Conservation (phyloP, 2,329 filamentous ascomycete species). For the Phaeophleospora eucalypticola region DNA sequence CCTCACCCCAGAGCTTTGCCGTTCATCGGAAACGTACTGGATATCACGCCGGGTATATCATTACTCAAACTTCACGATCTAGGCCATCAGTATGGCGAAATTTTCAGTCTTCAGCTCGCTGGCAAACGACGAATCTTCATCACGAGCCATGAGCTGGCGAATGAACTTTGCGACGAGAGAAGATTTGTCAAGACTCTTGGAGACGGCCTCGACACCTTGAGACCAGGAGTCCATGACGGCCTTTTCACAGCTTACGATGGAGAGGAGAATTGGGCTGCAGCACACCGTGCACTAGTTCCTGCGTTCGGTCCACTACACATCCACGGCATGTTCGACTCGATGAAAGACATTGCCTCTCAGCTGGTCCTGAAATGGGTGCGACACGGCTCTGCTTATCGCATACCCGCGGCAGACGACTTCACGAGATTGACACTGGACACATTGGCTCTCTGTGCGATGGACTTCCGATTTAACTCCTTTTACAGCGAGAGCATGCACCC, state of each 20-base stretch:
- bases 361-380: slow-evolving; percentile 36
- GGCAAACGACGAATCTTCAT: slow-evolving; percentile 21
- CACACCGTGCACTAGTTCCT: slow-evolving; percentile 58
- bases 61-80: slow-evolving; percentile 53
- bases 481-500: slow-evolving; percentile 66
- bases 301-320: slow-evolving; percentile 68
- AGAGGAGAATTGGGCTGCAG: slow-evolving; percentile 31
- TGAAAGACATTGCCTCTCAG: slow-evolving; percentile 34
- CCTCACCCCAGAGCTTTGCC: slow-evolving; percentile 62
- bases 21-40: slow-evolving; percentile 61
- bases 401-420: slow-evolving; percentile 63
- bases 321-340: slow-evolving; percentile 56
- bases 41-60: slow-evolving; percentile 59
- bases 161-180: slow-evolving; percentile 40
- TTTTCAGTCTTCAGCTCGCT: slow-evolving; percentile 19
- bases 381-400: slow-evolving; percentile 52
- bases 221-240: slow-evolving; percentile 60
- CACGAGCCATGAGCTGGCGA: slow-evolving; percentile 28
- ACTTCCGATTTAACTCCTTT: slow-evolving; percentile 65
- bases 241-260: slow-evolving; percentile 57
- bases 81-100: slow-evolving; percentile 24
- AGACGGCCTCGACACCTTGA: slow-evolving; percentile 51
- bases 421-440: slow-evolving; percentile 71
- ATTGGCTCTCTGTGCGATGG: slow-evolving; percentile 53
- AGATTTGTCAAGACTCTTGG: slow-evolving; percentile 56